Evolutionary conservation across 495 filamentous ascomycete genomes (phyloP).

Genomic region (Usnea hakonensis): DNA sequence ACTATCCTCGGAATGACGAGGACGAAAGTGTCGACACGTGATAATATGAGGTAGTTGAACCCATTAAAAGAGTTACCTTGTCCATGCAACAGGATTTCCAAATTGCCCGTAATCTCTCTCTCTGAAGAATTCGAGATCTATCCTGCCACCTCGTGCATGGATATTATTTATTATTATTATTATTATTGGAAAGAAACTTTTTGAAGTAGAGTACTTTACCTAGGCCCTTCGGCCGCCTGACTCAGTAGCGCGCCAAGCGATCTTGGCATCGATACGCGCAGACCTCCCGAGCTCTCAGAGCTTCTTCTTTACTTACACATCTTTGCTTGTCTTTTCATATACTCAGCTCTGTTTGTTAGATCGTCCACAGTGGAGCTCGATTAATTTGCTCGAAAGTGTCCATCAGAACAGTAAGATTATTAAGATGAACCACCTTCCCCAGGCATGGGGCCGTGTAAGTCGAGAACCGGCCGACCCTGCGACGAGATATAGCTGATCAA

Average conservation of each 20-base stretch:
- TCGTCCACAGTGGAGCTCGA: not conserved
- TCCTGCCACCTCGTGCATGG: too few relatives aligned
- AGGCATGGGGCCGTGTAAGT: slow-evolving; percentile 93
- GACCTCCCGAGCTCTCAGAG: not conserved
- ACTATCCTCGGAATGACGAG: not conserved
- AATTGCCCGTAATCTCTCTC: too few relatives aligned
- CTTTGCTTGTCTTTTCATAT: not conserved
- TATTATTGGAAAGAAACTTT: too few relatives aligned
- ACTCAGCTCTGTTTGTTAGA: not conserved
- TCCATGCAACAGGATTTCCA: too few relatives aligned
- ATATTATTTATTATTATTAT: too few relatives aligned
- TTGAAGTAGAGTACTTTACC: too few relatives aligned
- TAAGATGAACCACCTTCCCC: slow-evolving; percentile 86
- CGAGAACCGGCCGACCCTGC: slow-evolving; percentile 17
- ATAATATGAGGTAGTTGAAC: too few relatives aligned
- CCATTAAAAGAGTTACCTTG: too few relatives aligned
- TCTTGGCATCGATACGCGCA: not conserved
- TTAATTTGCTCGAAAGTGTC: not conserved
- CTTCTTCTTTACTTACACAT: not conserved
- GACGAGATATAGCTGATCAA: slow-evolving; percentile 25
- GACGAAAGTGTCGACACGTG: too few relatives aligned
- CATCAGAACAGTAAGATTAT: not conserved
- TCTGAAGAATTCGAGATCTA: too few relatives aligned
- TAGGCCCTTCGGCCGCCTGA: too few relatives aligned
- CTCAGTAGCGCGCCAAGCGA: not conserved